Evolutionary conservation across 768 basidiomycete species (phyloP).

Genomic region (Tulasnella sp.): DNA sequence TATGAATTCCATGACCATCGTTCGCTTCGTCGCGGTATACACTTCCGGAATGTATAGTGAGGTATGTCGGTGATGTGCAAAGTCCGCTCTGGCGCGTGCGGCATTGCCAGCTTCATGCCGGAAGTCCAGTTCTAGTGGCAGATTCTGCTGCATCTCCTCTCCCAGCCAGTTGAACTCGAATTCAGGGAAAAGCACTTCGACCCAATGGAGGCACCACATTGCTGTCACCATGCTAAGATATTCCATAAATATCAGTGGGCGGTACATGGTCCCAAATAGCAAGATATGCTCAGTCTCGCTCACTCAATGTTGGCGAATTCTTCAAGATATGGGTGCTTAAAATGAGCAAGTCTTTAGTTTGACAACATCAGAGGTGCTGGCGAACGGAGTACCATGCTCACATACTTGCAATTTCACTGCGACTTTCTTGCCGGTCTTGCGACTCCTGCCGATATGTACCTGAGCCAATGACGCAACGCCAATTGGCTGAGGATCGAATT

Average conservation of each 20-base stretch:
- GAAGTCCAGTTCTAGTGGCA: conserved; percentile 94
- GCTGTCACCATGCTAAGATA: conserved; percentile 27
- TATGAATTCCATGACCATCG: conserved; percentile 92
- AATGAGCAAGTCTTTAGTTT: background rate
- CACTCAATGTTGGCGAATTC: conserved; percentile 90
- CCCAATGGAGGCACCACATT: conserved; percentile 51
- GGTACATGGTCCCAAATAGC: no score
- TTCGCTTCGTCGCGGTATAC: conserved; percentile 66
- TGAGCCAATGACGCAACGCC: conserved; percentile 95
- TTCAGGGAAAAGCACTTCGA: conserved; percentile 88
- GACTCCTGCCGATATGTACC: conserved; percentile 75
- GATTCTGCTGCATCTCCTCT: conserved; percentile 83
- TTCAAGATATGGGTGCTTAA: conserved; percentile 82
- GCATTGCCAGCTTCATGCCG: conserved; percentile 82
- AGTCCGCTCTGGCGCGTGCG: conserved; percentile 55
- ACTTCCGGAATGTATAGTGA: conserved; percentile 71
- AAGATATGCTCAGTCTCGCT: no score
- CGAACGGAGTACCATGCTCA: background rate
- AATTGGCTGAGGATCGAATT: conserved; percentile 79
- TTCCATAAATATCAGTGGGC: conserved; percentile 12
- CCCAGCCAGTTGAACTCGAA: conserved; percentile 92
- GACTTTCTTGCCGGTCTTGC: conserved; percentile 57
- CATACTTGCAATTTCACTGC: conserved; percentile 54
- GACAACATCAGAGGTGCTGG: conserved; percentile 23
- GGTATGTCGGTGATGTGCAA: conserved; percentile 57